A percentile compares a stretch with the other conserved stretches of the same genome.
Conservation (phyloP, 108 stramenopile species). For the Skeletonema marinoi region DNA sequence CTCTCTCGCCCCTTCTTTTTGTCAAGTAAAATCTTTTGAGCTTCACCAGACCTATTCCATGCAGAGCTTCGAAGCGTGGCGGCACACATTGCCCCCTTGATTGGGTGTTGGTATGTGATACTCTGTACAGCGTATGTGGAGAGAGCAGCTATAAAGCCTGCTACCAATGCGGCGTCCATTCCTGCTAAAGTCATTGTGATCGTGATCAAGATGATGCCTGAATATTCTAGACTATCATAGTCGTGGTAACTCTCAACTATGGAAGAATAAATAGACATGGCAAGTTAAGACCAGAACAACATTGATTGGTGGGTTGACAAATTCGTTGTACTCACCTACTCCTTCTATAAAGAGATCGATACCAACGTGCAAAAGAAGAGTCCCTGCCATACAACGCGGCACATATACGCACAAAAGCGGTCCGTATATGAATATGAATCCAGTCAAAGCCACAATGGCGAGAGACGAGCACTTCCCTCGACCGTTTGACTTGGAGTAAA, state of each 20-base stretch:
- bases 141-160: slow-evolving; percentile 65
- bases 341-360: slow-evolving; percentile 49
- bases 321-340: slow-evolving; percentile 1
- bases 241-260: slow-evolving; percentile 14
- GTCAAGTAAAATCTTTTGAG: slow-evolving; percentile 55
- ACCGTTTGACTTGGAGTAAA: slow-evolving; percentile 72
- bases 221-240: slow-evolving; percentile 52
- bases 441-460: slow-evolving; percentile 19
- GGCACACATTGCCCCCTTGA: slow-evolving; percentile 70
- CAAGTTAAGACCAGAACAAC: too few relatives aligned
- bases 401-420: slow-evolving; percentile 12
- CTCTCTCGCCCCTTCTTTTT: slow-evolving; percentile 47
- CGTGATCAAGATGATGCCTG: slow-evolving; percentile 71
- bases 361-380: slow-evolving; percentile 48
- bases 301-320: too few relatives aligned
- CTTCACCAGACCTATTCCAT: slow-evolving; percentile 49
- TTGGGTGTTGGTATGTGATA: slow-evolving; percentile 59
- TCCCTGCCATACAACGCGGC: slow-evolving; percentile 53
- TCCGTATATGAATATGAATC: slow-evolving; percentile 24
- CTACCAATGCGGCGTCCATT: slow-evolving; percentile 72
- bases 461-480: slow-evolving; percentile 52
- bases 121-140: slow-evolving; percentile 65
- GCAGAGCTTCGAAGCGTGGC: slow-evolving; percentile 59
- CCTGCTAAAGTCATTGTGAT: slow-evolving; percentile 73
- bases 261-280: not conserved